Base-by-base conservation (phyloP, 257 asterid genomes). In the Pogostemon cablin region DNA sequence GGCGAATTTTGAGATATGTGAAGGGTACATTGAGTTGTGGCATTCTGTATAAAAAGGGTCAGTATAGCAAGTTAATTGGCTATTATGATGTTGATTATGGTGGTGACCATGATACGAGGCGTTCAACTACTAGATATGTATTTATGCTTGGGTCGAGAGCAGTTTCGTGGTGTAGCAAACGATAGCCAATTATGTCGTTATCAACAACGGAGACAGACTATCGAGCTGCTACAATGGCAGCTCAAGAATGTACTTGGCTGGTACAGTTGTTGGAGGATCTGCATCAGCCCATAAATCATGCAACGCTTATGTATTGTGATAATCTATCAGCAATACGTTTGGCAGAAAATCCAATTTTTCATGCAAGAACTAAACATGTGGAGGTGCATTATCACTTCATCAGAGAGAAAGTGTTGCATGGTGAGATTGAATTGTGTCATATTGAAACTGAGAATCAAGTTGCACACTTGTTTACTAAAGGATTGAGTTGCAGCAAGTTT, bases 81-180 rank as follows among this genome's bases (percentile, higher is more conserved):
- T 20, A 20, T 20, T 20, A 1, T 20, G 25, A 20, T 20, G 25
- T 0, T 20, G 25, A 20, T 20, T 20, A 20, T 20, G 25, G 25
- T 20, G 25, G 25, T 20, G 25, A 20, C 25, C 25, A 20, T 20
- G 25, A 20, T 20, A 20, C 25, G 25, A 20, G 25, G 1, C 25
- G 25, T 0, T 20, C 25, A 20, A 20, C 25, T 20, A 20, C 25
- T 20, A 20, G 25, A 20, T 20, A 20, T 20, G 25, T 20, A 20
- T 20, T 20, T 20, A 20, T 20, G 25, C 25, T 20, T 20, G 25
- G 25, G 25, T 20, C 25, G 25, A 1, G 25, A 20, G 25, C 25
- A 20, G 20, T 62, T n/a, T 62, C 12, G 6, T 62, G 50, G 67
- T 11, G 67, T 17, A 62, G 67, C 5, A 62, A 62, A 41, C 6